phyloP scores from a whole-genome alignment of 352 stramenopile species.

The Globisporangium nunn region DNA sequence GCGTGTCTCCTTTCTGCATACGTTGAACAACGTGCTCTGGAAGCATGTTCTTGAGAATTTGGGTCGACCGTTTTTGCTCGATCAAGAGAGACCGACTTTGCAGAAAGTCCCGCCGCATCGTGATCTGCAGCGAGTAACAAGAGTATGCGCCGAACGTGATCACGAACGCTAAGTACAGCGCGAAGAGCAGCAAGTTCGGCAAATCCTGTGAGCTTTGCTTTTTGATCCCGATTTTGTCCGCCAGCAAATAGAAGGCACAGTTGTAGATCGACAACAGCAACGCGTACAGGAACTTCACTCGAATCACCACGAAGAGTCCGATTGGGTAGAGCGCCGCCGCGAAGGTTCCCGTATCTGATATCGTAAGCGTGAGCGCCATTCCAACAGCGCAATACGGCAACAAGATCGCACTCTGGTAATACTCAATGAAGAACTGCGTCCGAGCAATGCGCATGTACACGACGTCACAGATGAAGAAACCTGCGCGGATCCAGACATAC shows the following conservation, averaged over 20 bases:
- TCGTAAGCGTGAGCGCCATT: constrained; percentile 75
- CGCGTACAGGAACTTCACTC: constrained; percentile 81
- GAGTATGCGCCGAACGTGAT: constrained; percentile 68
- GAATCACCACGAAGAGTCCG: constrained; percentile 73
- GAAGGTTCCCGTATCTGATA: constrained; percentile 81
- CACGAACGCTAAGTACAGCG: constrained; percentile 67
- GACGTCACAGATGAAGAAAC: constrained; percentile 65
- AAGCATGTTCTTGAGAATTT: constrained; percentile 85
- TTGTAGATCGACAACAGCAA: constrained; percentile 73
- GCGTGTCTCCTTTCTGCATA: constrained; percentile 76
- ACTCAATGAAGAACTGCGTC: constrained; percentile 62
- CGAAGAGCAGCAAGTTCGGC: constrained; percentile 55
- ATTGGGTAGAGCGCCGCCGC: constrained; percentile 74
- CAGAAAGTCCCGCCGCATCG: constrained; percentile 78
- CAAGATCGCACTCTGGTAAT: constrained; percentile 73
- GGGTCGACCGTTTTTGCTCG: constrained; percentile 69
- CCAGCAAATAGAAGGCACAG: constrained; percentile 70
- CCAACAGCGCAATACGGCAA: constrained; percentile 58
- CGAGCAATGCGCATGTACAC: constrained; percentile 60
- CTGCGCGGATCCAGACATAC: constrained; percentile 60
- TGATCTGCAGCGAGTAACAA: constrained; percentile 79
- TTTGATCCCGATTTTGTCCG: constrained; percentile 41
- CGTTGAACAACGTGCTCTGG: constrained; percentile 78
- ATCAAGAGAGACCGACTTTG: constrained; percentile 71
- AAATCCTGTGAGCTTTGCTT: constrained; percentile 19